Evolutionary conservation across 1,284 basidiomycete species (phyloP).

Genomic region (Moesziomyces globuligerus): DNA sequence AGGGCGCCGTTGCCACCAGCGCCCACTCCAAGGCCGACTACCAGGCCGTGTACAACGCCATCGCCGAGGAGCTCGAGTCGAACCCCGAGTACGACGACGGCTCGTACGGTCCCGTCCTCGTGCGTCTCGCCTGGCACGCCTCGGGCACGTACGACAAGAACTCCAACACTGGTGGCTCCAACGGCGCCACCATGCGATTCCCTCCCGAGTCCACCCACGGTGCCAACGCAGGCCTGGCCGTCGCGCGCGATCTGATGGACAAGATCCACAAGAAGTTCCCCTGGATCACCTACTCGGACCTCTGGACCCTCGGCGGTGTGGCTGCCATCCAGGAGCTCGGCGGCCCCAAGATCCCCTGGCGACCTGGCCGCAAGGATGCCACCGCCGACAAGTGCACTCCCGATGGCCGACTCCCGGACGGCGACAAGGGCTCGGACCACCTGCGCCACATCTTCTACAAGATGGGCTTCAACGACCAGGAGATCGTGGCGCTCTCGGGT

Average conservation of each 20-base stretch:
- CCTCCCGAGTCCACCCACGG: conserved; percentile 74
- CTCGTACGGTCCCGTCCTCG: conserved; percentile 72
- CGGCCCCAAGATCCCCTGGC: conserved; percentile 68
- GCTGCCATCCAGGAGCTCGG: conserved; percentile 76
- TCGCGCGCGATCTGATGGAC: conserved; percentile 86
- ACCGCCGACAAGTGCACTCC: conserved; percentile 73
- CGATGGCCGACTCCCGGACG: conserved; percentile 94
- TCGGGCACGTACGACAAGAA: conserved; percentile 83
- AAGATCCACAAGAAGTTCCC: conserved; percentile 76
- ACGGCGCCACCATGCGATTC: conserved; percentile 66
- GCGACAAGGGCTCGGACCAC: conserved; percentile 83
- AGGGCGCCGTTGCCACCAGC: conserved; percentile 26
- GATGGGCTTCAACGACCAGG: conserved; percentile 82
- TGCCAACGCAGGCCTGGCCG: conserved; percentile 85
- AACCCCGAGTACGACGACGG: conserved; percentile 61
- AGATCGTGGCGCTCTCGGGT: conserved; percentile 84
- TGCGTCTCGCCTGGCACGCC: conserved; percentile 87
- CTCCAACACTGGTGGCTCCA: conserved; percentile 80
- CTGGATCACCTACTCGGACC: conserved; percentile 66
- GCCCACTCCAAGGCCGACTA: conserved; percentile 58
- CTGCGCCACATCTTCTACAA: conserved; percentile 75
- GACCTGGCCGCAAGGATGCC: conserved; percentile 68
- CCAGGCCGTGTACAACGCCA: conserved; percentile 65
- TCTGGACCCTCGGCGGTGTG: conserved; percentile 69
- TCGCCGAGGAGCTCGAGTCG: conserved; percentile 59